Conservation (phyloP, 208 protist genomes). For the Perkinsela sp. region DNA sequence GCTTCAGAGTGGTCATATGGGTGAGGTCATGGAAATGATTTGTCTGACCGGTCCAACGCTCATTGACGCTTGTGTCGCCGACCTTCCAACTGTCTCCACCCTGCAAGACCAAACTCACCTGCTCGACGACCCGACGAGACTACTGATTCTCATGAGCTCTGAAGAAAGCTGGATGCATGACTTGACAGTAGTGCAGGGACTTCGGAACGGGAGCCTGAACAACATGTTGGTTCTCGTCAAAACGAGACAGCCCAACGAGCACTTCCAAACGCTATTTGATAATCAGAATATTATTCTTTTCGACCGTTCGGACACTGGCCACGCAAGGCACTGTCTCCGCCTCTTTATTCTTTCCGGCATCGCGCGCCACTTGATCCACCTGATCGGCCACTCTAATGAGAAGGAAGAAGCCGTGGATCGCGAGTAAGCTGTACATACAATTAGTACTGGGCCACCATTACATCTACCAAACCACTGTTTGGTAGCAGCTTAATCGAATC, state of each 20-base stretch:
- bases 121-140: neutral
- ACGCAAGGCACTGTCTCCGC: neutral
- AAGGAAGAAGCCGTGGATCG: too few species aligned
- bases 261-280: neutral
- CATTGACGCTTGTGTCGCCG: neutral
- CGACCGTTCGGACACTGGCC: neutral
- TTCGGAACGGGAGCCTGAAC: neutral
- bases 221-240: neutral
- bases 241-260: neutral
- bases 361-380: neutral
- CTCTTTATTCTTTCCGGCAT: neutral
- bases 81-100: neutral
- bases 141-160: neutral
- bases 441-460: too few species aligned
- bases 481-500: too few species aligned
- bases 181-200: neutral
- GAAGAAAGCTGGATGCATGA: neutral
- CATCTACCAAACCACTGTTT: too few species aligned
- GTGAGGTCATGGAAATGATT: neutral
- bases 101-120: neutral
- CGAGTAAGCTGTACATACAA: too few species aligned
- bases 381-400: too few species aligned
- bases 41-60: neutral
- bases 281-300: conserved; percentile 1
- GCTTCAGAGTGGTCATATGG: neutral